Evolutionary conservation across 306 rosid species (phyloP), one percentile per base, ranked within the genome.

Genomic region (Elaeagnus macrophylla): DNA sequence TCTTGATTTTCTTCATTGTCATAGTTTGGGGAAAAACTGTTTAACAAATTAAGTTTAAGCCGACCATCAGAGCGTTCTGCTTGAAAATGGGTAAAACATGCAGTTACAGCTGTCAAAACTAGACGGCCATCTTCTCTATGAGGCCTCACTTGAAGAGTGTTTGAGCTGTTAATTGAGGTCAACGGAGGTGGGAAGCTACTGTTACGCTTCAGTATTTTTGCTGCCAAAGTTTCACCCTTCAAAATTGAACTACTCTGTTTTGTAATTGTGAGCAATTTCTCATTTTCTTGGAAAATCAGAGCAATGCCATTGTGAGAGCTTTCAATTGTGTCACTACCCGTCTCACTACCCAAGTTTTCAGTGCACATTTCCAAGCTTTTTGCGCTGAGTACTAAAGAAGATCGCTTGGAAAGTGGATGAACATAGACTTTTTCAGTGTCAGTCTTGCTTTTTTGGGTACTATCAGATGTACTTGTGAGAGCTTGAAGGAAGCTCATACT

Each of bases 51-150:
- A 61, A 86, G 84, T 66, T 43, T 59, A 3, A 86, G 95, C 80
- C 95, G 61, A 5, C 95, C 95, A 36, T 80, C 62, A 9, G 70
- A 51, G 1, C 95, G 82, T 52, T 82, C 81, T 0, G 78, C 95
- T 17, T 68, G 70, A 43, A 89, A 80, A 57, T 60, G 72, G 9
- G 66, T 37, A 3, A 83, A 68, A 66, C 83, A 40, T n/a, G 64
- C 69, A 13, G 67, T 8, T 6, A 69, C 71, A 7, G 81, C 97
- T 70, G 75, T 71, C 72, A 89, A 49, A 13, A 89, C 77, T 10
- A 89, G 81, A 44, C 95, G 75, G 2, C 97, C 95, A 16, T 65
- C 80, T 79, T 85, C 79, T 2, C 95, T 72, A 52, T 77, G 86
- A 56, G 84, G 77, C 81, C 67, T 75, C 37, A 89, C 77, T 25